Evolutionary conservation across 192 early-diverging fungal species (phyloP).

Genomic region (Dissophora globulifera): DNA sequence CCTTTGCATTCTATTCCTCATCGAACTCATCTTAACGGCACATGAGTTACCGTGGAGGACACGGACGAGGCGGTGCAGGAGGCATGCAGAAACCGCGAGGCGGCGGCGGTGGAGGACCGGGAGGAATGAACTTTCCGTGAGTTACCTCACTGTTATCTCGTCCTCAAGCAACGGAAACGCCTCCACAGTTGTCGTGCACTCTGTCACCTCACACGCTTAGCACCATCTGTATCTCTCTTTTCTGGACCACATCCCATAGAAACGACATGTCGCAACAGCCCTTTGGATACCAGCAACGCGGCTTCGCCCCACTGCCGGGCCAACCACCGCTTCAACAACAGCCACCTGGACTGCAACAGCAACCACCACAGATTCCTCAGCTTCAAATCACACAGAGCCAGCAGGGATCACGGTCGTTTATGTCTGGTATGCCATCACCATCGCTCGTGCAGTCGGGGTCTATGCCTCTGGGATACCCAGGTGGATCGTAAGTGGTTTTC

Average conservation of each 20-base stretch:
- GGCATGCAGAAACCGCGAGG: conserved; percentile 44
- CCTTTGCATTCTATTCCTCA: too few species aligned
- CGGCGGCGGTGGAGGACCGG: conserved; percentile 18
- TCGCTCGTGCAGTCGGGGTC: conserved; percentile 33
- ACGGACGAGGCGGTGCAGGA: conserved; percentile 32
- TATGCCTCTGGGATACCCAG: conserved; percentile 25
- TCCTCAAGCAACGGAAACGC: too few species aligned
- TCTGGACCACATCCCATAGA: conserved; percentile 9
- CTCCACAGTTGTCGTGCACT: neutral
- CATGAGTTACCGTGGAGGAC: conserved; percentile 35
- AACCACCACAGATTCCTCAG: conserved; percentile 23
- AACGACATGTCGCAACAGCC: conserved; percentile 36
- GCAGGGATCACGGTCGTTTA: conserved; percentile 19
- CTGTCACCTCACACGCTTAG: neutral
- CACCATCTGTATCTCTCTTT: too few species aligned
- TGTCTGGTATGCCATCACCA: conserved; percentile 49
- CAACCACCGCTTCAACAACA: conserved; percentile 27
- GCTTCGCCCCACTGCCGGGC: conserved; percentile 25
- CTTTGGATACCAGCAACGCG: conserved; percentile 43
- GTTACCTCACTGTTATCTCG: too few species aligned
- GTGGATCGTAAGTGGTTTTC: conserved; percentile 27
- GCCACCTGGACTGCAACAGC: conserved; percentile 20
- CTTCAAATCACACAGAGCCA: conserved; percentile 27
- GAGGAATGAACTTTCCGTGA: conserved; percentile 45
- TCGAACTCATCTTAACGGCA: neutral